Evolutionary conservation across 163 green algal genomes (phyloP).

Genomic region (Prototheca cutis): DNA sequence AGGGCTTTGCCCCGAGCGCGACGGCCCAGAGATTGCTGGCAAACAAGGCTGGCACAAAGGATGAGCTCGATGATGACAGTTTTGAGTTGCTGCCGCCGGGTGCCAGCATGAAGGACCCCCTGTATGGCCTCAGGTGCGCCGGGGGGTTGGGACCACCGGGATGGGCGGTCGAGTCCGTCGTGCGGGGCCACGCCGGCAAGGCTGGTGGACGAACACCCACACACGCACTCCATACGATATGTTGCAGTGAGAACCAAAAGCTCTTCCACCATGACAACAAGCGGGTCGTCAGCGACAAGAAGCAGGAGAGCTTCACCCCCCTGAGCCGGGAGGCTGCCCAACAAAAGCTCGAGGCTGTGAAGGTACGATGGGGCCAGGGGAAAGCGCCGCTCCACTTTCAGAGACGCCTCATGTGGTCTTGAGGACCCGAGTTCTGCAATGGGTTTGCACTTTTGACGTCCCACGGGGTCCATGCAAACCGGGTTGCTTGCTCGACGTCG

Average conservation of each 20-base stretch:
- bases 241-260: neutral
- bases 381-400: no score
- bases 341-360: neutral
- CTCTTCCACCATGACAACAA: neutral
- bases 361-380: no score
- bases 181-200: no score
- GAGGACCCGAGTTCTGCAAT: no score
- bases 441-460: no score
- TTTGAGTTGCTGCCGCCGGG: conserved; percentile 3
- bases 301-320: neutral
- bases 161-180: no score
- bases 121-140: conserved; percentile 1
- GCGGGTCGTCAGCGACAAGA: neutral
- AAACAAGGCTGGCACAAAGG: neutral
- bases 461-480: no score
- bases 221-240: no score
- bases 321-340: neutral
- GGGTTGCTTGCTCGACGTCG: no score
- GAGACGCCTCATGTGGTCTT: no score
- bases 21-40: neutral
- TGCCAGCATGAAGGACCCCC: conserved; percentile 4
- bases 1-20: neutral
- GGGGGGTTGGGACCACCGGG: no score
- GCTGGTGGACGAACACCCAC: no score
- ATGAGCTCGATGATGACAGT: neutral